Evolutionary conservation across 257 asterid species (phyloP).

Genomic region (Solanum sparsipilum): DNA sequence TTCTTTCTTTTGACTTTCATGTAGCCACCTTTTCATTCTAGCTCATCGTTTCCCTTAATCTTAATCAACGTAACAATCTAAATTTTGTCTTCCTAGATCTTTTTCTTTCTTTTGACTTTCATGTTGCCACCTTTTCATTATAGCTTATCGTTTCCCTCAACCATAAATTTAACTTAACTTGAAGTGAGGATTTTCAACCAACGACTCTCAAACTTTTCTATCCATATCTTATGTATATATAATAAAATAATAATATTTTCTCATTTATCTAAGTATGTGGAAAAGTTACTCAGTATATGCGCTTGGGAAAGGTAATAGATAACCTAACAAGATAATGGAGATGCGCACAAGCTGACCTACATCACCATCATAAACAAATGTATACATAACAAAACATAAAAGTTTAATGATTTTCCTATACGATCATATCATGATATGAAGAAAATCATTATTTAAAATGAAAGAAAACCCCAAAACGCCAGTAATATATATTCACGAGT

Average conservation of each 20-base stretch:
- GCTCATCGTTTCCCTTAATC: neutral
- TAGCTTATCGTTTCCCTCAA: neutral
- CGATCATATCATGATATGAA: neutral
- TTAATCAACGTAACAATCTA: neutral
- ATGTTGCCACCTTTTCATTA: neutral
- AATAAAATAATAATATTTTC: neutral
- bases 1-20: neutral
- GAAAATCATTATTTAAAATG: neutral
- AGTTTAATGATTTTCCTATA: neutral
- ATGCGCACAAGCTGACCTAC: neutral
- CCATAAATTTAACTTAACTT: neutral
- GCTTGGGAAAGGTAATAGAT: neutral
- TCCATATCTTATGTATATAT: neutral
- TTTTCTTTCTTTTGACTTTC: neutral
- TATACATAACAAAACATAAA: neutral
- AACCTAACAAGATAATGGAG: neutral
- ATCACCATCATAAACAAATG: neutral
- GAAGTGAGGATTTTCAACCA: neutral
- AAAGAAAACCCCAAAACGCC: neutral
- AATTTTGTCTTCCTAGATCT: neutral
- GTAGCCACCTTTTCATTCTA: neutral
- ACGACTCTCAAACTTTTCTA: neutral
- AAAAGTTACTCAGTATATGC: neutral
- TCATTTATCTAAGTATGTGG: neutral
- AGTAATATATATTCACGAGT: neutral